Conservation (phyloP, 2,329 filamentous ascomycete species). For the Didymella exigua region DNA sequence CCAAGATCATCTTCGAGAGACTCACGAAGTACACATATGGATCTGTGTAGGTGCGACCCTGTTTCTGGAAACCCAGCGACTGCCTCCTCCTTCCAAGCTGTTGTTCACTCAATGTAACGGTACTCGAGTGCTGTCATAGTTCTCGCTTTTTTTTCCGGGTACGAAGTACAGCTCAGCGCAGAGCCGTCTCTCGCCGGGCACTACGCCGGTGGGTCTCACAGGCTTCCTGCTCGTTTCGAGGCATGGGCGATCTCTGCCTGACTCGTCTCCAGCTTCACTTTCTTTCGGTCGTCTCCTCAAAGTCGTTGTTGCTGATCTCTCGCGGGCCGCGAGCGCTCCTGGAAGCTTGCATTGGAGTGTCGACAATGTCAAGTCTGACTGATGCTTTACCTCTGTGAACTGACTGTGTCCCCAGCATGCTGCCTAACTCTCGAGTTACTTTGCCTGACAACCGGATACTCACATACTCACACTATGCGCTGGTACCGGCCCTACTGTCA, state of each 20-base stretch:
- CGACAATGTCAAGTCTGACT: neutral
- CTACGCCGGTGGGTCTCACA: neutral
- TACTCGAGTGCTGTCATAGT: neutral
- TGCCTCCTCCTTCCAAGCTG: neutral
- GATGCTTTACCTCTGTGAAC: neutral
- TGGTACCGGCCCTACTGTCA: neutral
- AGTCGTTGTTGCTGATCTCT: neutral
- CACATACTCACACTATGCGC: neutral
- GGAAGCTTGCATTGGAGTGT: neutral
- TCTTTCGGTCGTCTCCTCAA: neutral
- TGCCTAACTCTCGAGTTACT: neutral
- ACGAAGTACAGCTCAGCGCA: neutral
- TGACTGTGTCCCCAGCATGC: neutral
- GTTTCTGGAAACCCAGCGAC: neutral
- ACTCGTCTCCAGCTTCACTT: neutral
- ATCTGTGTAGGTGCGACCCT: neutral
- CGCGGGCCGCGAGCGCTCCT: neutral
- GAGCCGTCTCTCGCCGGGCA: neutral
- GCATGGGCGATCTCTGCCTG: neutral
- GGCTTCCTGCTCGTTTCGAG: neutral
- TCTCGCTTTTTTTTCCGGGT: neutral
- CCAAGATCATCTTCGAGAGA: too few species aligned
- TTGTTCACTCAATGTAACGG: too few species aligned
- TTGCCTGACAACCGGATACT: neutral
- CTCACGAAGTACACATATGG: neutral